Base-by-base conservation (phyloP, 2,329 filamentous ascomycete species). In the Cucurbitaria berberidis region DNA sequence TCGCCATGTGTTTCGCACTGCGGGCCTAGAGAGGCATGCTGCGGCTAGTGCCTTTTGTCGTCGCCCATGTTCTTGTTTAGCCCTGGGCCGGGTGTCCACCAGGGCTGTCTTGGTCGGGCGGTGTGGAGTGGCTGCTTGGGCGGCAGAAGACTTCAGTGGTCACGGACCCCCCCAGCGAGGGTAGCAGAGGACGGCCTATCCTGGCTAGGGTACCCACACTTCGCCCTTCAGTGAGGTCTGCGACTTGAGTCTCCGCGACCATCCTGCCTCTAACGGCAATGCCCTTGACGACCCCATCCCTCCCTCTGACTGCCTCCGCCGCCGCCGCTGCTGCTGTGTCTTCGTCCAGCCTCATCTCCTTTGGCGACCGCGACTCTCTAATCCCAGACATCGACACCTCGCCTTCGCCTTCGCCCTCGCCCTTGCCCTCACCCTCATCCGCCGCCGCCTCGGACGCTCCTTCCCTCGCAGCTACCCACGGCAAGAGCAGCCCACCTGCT, bases 131-230 rank as follows among this genome's bases (percentile, higher is more conserved):
- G 50, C 63, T 57, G 58, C 53, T 55, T 42, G 50, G 52, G 60
- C 59, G 58, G 66, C 55, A 68, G 64, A 64, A 65, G 62, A 60
- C 55, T n/a, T 57, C 56, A 45, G 44, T 55, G 56, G 49, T 52
- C 62, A 65, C 62, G 58, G 58, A 54, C 54, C 60, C 60, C 54
- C 60, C 60, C 58, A 63, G 52, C 48, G 50, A 39, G 43, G 39
- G 52, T 34, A 39, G 43, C 43, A 47, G 44, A 40, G 45, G n/a
- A 55, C 55, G 57, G 55, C 53, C 63, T 57, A 70, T 69, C 68
- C 68, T 66, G 67, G 69, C 69, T 66, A 69, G 64, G 60, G 67
- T 72, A 67, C 66, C 69, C 69, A 69, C 71, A 64, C 64, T 62
- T 66, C 54, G 62, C 68, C 63, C 65, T 63, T 68, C 63, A 56